Percentiles rank a stretch among this genome's conserved stretches.
Conservation (phyloP, 1,284 basidiomycete species). For the Ganoderma boninense region DNA sequence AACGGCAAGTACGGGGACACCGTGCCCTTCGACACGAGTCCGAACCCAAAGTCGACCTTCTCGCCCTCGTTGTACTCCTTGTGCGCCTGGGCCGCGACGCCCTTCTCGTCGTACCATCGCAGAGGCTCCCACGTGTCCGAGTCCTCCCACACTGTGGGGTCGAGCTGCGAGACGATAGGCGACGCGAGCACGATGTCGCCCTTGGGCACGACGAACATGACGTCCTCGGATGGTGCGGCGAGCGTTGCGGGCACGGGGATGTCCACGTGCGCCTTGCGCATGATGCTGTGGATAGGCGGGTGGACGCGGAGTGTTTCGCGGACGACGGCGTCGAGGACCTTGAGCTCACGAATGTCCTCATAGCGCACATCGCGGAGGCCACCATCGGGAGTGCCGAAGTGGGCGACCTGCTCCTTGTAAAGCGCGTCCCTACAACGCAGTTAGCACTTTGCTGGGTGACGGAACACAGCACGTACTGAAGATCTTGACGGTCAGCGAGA, state of each 20-base stretch:
- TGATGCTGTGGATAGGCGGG: slow-evolving; percentile 92
- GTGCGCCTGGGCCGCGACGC: slow-evolving; percentile 80
- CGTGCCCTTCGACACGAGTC: slow-evolving; percentile 91
- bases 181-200: slow-evolving; percentile 93
- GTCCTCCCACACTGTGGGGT: slow-evolving; percentile 86
- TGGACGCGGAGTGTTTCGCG: slow-evolving; percentile 94
- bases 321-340: slow-evolving; percentile 89
- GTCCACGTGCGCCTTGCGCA: slow-evolving; percentile 90
- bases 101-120: slow-evolving; percentile 86
- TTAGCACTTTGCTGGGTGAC: neutral
- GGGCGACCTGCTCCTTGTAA: slow-evolving; percentile 89
- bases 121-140: slow-evolving; percentile 79
- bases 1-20: slow-evolving; percentile 95
- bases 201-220: slow-evolving; percentile 88
- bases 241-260: slow-evolving; percentile 87
- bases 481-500: slow-evolving; percentile 80
- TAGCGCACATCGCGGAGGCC: slow-evolving; percentile 84
- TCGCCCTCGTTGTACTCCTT: slow-evolving; percentile 84
- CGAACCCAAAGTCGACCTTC: slow-evolving; percentile 97
- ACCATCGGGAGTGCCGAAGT: slow-evolving; percentile 86
- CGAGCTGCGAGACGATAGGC: slow-evolving; percentile 90
- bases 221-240: slow-evolving; percentile 77
- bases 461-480: slow-evolving; percentile 64
- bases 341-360: slow-evolving; percentile 87
- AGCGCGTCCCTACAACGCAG: slow-evolving; percentile 65